Base-by-base conservation (phyloP, 352 stramenopile genomes). In the Pythium apleroticum region DNA sequence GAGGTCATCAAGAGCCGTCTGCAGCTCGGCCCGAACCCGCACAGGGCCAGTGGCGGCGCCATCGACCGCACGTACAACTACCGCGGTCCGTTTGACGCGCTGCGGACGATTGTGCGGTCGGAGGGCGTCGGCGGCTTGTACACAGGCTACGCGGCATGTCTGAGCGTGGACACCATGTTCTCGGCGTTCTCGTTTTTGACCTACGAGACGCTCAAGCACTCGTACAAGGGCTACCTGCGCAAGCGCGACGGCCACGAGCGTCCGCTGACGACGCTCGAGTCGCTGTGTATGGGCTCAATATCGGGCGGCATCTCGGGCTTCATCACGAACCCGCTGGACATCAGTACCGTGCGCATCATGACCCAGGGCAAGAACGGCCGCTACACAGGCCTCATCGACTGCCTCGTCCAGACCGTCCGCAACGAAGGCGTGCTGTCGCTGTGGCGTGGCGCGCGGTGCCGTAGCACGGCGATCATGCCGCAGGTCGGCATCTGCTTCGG, bases 111-210 rank as follows among this genome's bases (percentile, higher is more conserved):
- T 45, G 35, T 91, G 27, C 70, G 76, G 22, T 77, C 75, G 8
- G 83, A 95, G 59, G 86, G 86, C 22, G 37, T 90, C 15, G 59
- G 66, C 4, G 84, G 84, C 24, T 73, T 95, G 15, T 95, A 91
- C 57, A 66, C 78, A 1, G 84, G 84, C 41, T 93, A 91, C 72
- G 79, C 78, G 69, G 78, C 84, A 15, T 95, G 82, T 67, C 61
- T 95, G 55, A 88, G 84, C 53, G 80, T 91, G 10, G 86, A 95
- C 64, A 90, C 81, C 22, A 80, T 90, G 69, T 90, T 88, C 68
- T 90, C 83, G 53, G 86, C 81, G 20, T 91, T 92, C 60, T 89
- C 78, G 50, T 95, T 95, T 59, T 49, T 95, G n/a, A 88, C 83
- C 54, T 95, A 93, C 75, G 86, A 95, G 70, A 83, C 77, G 39